Evolutionary conservation across 495 filamentous ascomycete species (phyloP).

Genomic region (Hypoxylon rickii): DNA sequence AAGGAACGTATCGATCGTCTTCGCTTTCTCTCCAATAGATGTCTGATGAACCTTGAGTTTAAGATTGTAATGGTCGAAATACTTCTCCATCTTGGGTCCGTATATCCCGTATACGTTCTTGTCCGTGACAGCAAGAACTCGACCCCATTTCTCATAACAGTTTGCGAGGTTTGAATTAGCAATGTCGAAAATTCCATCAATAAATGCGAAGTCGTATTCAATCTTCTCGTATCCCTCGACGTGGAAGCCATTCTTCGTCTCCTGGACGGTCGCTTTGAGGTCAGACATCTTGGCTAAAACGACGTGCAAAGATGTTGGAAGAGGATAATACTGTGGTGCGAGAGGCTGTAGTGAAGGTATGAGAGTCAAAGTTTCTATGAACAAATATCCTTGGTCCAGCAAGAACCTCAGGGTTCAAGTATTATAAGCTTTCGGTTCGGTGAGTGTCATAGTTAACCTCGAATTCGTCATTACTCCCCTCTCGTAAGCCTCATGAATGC

Average conservation of each 20-base stretch:
- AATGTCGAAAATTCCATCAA: slow-evolving; percentile 63
- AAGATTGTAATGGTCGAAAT: slow-evolving; percentile 60
- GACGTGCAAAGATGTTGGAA: too few relatives aligned
- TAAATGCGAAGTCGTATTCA: slow-evolving; percentile 68
- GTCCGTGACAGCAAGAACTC: slow-evolving; percentile 64
- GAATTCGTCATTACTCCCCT: slow-evolving; percentile 14
- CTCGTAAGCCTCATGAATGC: not conserved
- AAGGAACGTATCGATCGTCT: slow-evolving; percentile 63
- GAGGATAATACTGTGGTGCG: too few relatives aligned
- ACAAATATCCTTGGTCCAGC: not conserved
- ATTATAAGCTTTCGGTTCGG: not conserved
- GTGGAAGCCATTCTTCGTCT: slow-evolving; percentile 61
- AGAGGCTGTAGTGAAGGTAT: too few relatives aligned
- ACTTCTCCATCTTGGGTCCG: slow-evolving; percentile 59
- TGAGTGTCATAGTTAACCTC: not conserved
- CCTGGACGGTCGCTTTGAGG: slow-evolving; percentile 59
- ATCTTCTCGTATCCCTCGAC: slow-evolving; percentile 70
- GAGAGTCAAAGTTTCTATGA: slow-evolving; percentile 8
- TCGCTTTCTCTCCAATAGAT: slow-evolving; percentile 67
- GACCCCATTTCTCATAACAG: slow-evolving; percentile 61
- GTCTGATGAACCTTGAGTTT: slow-evolving; percentile 64
- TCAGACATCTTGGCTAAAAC: slow-evolving; percentile 59
- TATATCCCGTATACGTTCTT: slow-evolving; percentile 64
- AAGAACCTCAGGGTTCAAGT: slow-evolving; percentile 7
- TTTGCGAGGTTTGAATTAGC: slow-evolving; percentile 58